These are phyloP conservation scores for Mucor mucedo DNA, from an alignment of 371 early-diverging fungal genomes.

Conservation along the genomic window DNA sequence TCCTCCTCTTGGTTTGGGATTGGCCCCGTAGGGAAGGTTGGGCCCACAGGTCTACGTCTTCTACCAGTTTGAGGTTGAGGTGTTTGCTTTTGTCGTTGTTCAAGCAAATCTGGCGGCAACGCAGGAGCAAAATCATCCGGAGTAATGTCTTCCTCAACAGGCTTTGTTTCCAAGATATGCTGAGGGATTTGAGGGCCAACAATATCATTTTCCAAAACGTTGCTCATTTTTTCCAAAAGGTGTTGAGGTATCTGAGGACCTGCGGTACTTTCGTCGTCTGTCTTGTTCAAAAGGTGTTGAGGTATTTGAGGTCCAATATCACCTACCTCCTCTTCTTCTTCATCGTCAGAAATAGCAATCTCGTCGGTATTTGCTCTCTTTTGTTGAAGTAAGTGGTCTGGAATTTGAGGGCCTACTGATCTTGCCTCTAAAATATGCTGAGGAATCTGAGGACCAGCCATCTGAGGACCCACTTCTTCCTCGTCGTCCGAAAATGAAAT, in stretches of 20 bases:
- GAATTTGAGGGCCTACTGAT: conserved; percentile 23
- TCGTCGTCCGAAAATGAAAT: conserved; percentile 19
- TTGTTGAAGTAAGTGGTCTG: conserved; percentile 33
- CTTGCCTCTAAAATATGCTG: conserved; percentile 30
- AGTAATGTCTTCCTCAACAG: conserved; percentile 24
- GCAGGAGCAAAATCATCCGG: conserved; percentile 59
- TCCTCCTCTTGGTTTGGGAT: conserved; percentile 36
- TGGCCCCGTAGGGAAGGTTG: conserved; percentile 44
- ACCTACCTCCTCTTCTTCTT: not conserved
- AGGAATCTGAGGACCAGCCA: conserved; percentile 39
- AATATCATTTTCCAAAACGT: not conserved
- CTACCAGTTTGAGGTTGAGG: conserved; percentile 21
- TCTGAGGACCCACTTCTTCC: not conserved
- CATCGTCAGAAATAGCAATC: conserved; percentile 10
- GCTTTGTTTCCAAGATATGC: not conserved
- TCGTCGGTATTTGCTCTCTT: conserved; percentile 11
- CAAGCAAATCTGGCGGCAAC: conserved; percentile 60
- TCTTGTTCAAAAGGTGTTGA: conserved; percentile 27
- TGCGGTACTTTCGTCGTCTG: not conserved
- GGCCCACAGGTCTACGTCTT: conserved; percentile 51
- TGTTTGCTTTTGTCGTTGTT: conserved; percentile 35
- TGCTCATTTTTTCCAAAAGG: conserved; percentile 25
- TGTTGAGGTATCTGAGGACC: conserved; percentile 41
- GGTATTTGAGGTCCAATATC: conserved; percentile 42
- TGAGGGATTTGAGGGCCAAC: conserved; percentile 37